Evolutionary conservation across 768 basidiomycete genomes (phyloP).

Genomic region (Tricholoma matsutake): DNA sequence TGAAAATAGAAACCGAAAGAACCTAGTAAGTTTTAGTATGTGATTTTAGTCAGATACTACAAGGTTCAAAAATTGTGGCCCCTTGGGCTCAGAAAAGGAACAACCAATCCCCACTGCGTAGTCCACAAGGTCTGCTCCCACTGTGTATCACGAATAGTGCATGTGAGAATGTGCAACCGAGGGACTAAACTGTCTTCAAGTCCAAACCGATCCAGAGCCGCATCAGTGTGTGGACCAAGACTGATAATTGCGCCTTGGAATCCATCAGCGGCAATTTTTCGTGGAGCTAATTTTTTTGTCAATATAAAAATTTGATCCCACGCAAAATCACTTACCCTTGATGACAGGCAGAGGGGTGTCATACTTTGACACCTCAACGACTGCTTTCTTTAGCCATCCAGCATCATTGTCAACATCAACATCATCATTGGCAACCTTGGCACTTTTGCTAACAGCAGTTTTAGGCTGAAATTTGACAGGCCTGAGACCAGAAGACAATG

Average conservation of each 20-base stretch:
- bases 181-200: not conserved
- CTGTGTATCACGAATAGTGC: not conserved
- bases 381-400: too few relatives aligned
- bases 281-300: not conserved
- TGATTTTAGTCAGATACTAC: not conserved
- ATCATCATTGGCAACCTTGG: not conserved
- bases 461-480: too few relatives aligned
- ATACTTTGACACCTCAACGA: not conserved
- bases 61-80: not conserved
- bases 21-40: not conserved
- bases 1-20: not conserved
- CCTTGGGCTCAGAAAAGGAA: not conserved
- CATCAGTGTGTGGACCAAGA: constrained; percentile 6
- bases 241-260: constrained; percentile 1
- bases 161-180: not conserved
- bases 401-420: too few relatives aligned
- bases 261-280: too few relatives aligned
- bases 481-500: too few relatives aligned
- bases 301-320: not conserved
- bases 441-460: too few relatives aligned
- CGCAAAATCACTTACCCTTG: not conserved
- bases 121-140: constrained; percentile 6
- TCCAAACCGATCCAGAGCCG: not conserved
- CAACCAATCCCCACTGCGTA: constrained; percentile 2
- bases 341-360: not conserved